Percentiles rank a stretch among this genome's conserved stretches.
Conservation (phyloP, 2,329 filamentous ascomycete species). For the Phialophora tarda region DNA sequence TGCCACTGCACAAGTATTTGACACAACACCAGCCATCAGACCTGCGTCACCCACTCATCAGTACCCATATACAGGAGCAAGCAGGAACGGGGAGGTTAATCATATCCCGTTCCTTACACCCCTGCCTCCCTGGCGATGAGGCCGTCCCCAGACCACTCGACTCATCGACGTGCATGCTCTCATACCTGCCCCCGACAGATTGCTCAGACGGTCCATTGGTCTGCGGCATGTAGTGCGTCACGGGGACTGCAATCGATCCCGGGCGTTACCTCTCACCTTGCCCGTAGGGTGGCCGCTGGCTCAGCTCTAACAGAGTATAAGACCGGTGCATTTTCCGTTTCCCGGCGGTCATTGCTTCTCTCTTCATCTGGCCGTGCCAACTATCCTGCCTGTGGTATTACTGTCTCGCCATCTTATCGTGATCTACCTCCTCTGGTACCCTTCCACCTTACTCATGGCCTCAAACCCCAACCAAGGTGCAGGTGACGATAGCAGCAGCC, state of each 20-base stretch:
- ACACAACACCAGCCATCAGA: not conserved
- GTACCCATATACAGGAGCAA: not conserved
- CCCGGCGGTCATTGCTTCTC: not conserved
- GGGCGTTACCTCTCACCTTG: not conserved
- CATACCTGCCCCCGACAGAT: no score
- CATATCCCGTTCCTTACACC: not conserved
- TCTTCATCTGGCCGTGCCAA: not conserved
- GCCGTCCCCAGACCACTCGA: not conserved
- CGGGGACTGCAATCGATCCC: not conserved
- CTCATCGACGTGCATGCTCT: not conserved
- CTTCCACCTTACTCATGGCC: not conserved
- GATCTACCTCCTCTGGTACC: not conserved
- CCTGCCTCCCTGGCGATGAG: not conserved
- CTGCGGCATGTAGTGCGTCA: not conserved
- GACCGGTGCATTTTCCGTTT: not conserved
- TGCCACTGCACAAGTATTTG: not conserved
- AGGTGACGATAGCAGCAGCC: not conserved
- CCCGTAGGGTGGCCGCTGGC: not conserved
- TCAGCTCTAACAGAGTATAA: not conserved
- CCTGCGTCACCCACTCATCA: no score
- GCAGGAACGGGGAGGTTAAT: not conserved
- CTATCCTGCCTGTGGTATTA: not conserved
- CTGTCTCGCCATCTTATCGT: not conserved
- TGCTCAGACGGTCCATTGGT: not conserved
- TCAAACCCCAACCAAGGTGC: not conserved